Percentiles rank a stretch among this genome's conserved stretches.
Conservation (phyloP, 768 basidiomycete species). For the Collybia sordida region DNA sequence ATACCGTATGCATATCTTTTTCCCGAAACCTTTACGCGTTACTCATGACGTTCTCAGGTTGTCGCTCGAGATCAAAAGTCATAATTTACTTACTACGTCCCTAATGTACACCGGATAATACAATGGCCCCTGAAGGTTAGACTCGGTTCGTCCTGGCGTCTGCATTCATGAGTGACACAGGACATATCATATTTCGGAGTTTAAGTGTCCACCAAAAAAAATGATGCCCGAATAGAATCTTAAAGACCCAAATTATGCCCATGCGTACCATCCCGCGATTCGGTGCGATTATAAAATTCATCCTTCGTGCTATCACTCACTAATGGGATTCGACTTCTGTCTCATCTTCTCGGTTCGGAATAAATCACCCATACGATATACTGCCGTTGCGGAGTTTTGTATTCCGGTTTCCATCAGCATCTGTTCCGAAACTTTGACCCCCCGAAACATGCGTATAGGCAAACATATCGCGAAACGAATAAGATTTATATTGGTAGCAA, state of each 20-base stretch:
- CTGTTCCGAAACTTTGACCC: too few species aligned
- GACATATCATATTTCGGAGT: conserved; percentile 6
- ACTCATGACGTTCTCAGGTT: conserved; percentile 6
- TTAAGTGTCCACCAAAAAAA: conserved; percentile 8
- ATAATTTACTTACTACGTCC: conserved; percentile 8
- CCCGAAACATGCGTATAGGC: too few species aligned
- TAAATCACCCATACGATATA: too few species aligned
- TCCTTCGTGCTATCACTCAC: neutral
- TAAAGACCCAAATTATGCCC: too few species aligned
- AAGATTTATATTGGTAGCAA: too few species aligned
- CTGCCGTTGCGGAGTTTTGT: too few species aligned
- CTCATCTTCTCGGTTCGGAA: neutral
- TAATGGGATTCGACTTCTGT: neutral
- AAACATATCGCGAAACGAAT: too few species aligned
- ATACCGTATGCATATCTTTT: too few species aligned
- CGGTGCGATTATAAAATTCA: too few species aligned
- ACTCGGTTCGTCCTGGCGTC: conserved; percentile 3
- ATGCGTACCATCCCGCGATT: too few species aligned
- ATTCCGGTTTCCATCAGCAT: too few species aligned
- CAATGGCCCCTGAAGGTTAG: conserved; percentile 1
- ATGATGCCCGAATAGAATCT: conserved; percentile 24
- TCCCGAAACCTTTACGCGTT: too few species aligned
- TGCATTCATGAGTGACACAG: conserved; percentile 7
- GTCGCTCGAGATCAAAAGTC: conserved; percentile 18
- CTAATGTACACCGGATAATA: conserved; percentile 9